Percentiles rank a stretch among this genome's conserved stretches.
phyloP scores from a whole-genome alignment of 345 rosid species.

The Acer saccharum region DNA sequence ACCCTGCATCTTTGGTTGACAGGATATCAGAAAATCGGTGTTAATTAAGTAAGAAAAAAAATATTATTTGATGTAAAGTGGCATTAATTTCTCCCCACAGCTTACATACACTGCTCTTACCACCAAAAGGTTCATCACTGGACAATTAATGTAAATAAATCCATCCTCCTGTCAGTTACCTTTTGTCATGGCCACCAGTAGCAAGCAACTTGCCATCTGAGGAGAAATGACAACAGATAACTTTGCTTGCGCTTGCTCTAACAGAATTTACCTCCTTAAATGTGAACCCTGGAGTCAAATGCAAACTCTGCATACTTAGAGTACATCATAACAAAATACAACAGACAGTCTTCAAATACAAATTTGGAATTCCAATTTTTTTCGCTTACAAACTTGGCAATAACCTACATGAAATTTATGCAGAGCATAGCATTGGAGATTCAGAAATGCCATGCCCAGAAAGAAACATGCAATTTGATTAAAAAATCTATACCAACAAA shows the following conservation, averaged over 20 bases:
- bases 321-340: constrained; percentile 19
- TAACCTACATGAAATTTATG: background rate
- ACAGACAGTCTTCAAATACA: constrained; percentile 4
- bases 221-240: constrained; percentile 88
- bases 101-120: background rate
- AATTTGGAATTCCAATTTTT: constrained; percentile 4
- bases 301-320: constrained; percentile 11
- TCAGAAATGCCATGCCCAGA: too few relatives aligned
- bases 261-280: constrained; percentile 69
- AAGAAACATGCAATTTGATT: background rate
- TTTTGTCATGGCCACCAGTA: constrained; percentile 98
- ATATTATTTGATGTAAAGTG: background rate
- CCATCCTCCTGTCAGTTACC: constrained; percentile 41
- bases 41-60: background rate
- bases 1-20: background rate
- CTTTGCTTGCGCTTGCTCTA: constrained; percentile 82
- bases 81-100: background rate
- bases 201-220: constrained; percentile 97
- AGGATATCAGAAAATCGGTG: background rate
- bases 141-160: background rate
- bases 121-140: background rate
- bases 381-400: background rate
- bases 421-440: background rate
- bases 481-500: background rate
- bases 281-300: constrained; percentile 58